These are phyloP conservation scores for Epichloe baconii DNA, from an alignment of 2,329 filamentous ascomycete genomes.

Conservation along the genomic window DNA sequence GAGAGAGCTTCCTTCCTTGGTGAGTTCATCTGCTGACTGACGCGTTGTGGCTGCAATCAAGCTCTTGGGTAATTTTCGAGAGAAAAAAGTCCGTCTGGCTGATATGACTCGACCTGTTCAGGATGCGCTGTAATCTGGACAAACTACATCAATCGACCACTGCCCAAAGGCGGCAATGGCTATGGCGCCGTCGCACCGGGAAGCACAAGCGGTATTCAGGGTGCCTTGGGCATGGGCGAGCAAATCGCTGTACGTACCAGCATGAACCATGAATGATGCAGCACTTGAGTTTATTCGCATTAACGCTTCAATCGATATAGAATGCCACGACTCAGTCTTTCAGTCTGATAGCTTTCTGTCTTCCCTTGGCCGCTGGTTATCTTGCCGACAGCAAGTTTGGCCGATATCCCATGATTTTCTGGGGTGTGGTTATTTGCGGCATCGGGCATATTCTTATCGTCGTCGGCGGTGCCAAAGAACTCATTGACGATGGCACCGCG, in stretches of 20 bases:
- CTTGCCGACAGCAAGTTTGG: conserved; percentile 57
- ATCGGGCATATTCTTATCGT: conserved; percentile 57
- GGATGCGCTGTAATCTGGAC: conserved; percentile 17
- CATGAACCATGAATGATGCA: no score
- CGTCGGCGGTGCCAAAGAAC: conserved; percentile 36
- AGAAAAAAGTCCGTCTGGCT: background rate
- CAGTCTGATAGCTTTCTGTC: conserved; percentile 41
- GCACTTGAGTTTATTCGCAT: no score
- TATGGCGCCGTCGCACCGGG: conserved; percentile 28
- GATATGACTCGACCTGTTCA: background rate
- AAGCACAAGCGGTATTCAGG: conserved; percentile 33
- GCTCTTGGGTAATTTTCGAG: no score
- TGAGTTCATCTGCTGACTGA: conserved; percentile 11
- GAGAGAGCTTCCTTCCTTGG: conserved; percentile 51
- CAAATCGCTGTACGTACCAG: conserved; percentile 8
- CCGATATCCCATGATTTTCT: conserved; percentile 59
- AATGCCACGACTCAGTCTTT: conserved; percentile 31
- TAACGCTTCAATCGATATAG: background rate
- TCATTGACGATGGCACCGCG: conserved; percentile 31
- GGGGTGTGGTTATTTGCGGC: conserved; percentile 54
- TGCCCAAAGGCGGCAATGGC: conserved; percentile 38
- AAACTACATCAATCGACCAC: conserved; percentile 49
- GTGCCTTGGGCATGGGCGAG: conserved; percentile 43
- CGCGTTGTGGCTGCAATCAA: no score
- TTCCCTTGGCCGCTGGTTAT: conserved; percentile 42